These are phyloP conservation scores for Akanthomyces lecanii DNA, from an alignment of 2,329 filamentous ascomycete species.

Conservation along the genomic window DNA sequence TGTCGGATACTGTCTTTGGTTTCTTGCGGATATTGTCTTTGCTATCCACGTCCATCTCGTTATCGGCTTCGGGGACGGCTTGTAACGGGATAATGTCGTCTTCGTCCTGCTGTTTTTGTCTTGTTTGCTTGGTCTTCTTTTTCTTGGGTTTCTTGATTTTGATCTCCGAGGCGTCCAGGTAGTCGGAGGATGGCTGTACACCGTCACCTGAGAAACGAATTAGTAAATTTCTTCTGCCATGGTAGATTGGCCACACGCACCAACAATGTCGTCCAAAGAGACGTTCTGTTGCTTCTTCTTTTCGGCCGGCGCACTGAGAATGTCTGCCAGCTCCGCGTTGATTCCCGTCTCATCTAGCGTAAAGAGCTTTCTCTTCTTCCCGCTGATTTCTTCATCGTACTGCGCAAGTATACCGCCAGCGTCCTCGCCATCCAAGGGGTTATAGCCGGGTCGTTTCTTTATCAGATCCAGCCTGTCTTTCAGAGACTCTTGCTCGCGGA, in stretches of 20 bases:
- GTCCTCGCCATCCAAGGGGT: slow-evolving; percentile 69
- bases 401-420: slow-evolving; percentile 72
- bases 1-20: slow-evolving; percentile 59
- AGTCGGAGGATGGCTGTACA: slow-evolving; percentile 63
- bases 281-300: slow-evolving; percentile 64
- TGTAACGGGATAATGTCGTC: slow-evolving; percentile 53
- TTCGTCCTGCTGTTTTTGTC: slow-evolving; percentile 63
- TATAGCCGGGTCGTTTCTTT: slow-evolving; percentile 85
- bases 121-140: slow-evolving; percentile 73
- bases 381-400: slow-evolving; percentile 92
- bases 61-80: slow-evolving; percentile 35
- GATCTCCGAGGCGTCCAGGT: slow-evolving; percentile 78
- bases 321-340: slow-evolving; percentile 58
- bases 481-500: slow-evolving; percentile 69
- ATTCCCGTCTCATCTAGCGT: slow-evolving; percentile 77
- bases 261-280: slow-evolving; percentile 72
- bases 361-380: slow-evolving; percentile 84
- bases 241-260: slow-evolving; percentile 31
- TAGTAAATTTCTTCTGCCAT: slow-evolving; percentile 8
- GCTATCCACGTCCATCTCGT: slow-evolving; percentile 73
- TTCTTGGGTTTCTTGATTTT: slow-evolving; percentile 96
- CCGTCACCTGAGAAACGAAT: slow-evolving; percentile 20
- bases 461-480: slow-evolving; percentile 77
- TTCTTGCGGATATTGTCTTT: slow-evolving; percentile 52
- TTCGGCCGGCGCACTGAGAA: slow-evolving; percentile 47